Evolutionary conservation across 192 early-diverging fungal species (phyloP), one percentile per base, ranked within the genome.

Genomic region (Umbelopsis vinacea): DNA sequence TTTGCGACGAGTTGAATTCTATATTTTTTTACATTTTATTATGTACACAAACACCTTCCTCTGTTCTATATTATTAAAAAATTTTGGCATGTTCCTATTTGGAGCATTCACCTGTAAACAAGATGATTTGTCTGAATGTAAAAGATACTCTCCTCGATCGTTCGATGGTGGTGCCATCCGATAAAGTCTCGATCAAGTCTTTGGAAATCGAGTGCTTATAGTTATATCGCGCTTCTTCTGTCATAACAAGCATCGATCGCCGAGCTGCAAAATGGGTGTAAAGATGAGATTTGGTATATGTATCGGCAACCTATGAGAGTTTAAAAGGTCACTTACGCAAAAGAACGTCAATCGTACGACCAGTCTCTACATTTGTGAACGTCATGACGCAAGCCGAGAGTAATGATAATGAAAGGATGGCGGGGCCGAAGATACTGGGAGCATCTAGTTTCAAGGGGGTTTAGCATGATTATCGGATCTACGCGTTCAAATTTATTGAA

Each of bases 131-230:
- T 46, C 77, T 53, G 55, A 81, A 90, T 0, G 91, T 93, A 38
- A 90, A 81, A 19, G 88, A 90, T 26, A 93, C 82, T 33, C 91
- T 79, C 52, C 86, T 78, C n/a, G 73, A 75, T 46, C 91, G 81
- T n/a, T 79, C 69, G 70, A 93, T 85, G 26, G 69, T 66, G 0
- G 69, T 50, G 2, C 81, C 84, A 4, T 80, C 75, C 10, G 71
- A 66, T 26, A 70, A 55, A 22, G 66, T 66, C 26, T 91, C 88
- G 5, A 85, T 53, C 2, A 73, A 21, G 63, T 89, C 80, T 71
- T 93, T 93, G 0, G 89, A 88, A 12, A 93, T 93, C 11, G 83
- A 78, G 63, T 93, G 91, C 71, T 82, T 88, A 47, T 77, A 90
- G 19, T 86, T 76, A 54, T 83, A 93, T 15, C 91, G 78, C 66